Evolutionary conservation across 2,329 filamentous ascomycete species (phyloP).

Genomic region (Pseudogymnoascus sp.): DNA sequence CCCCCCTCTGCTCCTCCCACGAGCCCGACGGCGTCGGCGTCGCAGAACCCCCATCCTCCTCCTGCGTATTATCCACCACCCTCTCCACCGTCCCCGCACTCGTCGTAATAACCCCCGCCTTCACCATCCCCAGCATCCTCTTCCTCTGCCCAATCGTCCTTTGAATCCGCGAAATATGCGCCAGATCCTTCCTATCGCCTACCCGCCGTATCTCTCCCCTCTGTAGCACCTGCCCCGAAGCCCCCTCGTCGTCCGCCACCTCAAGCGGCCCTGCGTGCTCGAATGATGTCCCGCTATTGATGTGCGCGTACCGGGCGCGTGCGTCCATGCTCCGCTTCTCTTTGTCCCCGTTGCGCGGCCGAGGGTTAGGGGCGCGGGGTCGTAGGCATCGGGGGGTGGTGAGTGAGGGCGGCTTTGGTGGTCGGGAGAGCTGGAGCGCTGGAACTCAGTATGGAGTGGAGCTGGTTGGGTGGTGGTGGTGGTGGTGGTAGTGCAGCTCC

Average conservation of each 20-base stretch:
- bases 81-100: not conserved
- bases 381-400: not conserved
- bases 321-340: not conserved
- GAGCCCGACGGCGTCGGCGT: not conserved
- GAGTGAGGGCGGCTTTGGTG: not conserved
- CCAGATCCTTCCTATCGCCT: not conserved
- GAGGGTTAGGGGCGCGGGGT: not conserved
- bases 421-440: not conserved
- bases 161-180: not conserved
- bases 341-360: not conserved
- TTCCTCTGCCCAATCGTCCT: not conserved
- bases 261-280: not conserved
- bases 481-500: not conserved
- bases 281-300: not conserved
- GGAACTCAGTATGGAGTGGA: not conserved
- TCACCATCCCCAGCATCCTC: not conserved
- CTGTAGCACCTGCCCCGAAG: not conserved
- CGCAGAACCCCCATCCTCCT: not conserved
- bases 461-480: not conserved
- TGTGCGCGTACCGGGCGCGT: not conserved
- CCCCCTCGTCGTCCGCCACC: not conserved
- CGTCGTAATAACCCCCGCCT: not conserved
- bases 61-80: not conserved
- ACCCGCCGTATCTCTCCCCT: not conserved
- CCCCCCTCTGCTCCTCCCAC: not conserved